Conservation (phyloP, 225 moss, liverwort and hornwort species). For the Polytrichum formosum region DNA sequence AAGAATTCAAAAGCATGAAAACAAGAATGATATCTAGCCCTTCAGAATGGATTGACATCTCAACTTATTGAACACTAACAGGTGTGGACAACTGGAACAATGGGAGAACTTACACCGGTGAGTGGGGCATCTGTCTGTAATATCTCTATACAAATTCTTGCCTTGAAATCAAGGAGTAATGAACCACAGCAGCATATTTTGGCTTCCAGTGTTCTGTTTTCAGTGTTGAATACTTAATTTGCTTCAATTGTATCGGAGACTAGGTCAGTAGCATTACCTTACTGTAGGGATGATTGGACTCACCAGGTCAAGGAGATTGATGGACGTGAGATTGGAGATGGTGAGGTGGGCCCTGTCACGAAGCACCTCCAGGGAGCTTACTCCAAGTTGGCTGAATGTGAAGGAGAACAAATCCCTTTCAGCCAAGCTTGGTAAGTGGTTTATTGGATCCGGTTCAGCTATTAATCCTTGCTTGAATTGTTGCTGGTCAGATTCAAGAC, state of each 20-base stretch:
- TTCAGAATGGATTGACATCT: too few relatives aligned
- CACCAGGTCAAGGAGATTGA: constrained; percentile 82
- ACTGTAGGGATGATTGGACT: constrained; percentile 6
- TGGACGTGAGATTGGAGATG: constrained; percentile 76
- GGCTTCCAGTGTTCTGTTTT: neutral
- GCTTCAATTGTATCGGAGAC: neutral
- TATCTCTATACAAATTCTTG: neutral
- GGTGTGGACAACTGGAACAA: constrained; percentile 91
- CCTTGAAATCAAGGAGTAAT: neutral
- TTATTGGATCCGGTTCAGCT: neutral
- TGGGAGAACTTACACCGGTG: constrained; percentile 95
- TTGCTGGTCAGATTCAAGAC: neutral
- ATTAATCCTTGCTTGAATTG: constrained; percentile 1
- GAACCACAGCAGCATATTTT: neutral
- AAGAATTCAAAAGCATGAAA: too few relatives aligned
- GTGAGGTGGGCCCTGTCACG: constrained; percentile 64
- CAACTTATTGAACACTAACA: constrained; percentile 6
- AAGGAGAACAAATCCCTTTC: constrained; percentile 45
- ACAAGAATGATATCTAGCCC: too few relatives aligned
- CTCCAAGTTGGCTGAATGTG: constrained; percentile 38
- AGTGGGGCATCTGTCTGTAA: constrained; percentile 21
- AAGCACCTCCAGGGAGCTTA: constrained; percentile 52
- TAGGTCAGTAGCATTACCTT: too few relatives aligned
- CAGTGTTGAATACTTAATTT: neutral
- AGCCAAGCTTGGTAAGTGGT: constrained; percentile 12